Evolutionary conservation across 148 eudicot species (phyloP).

Genomic region (Heliosperma pusillum): DNA sequence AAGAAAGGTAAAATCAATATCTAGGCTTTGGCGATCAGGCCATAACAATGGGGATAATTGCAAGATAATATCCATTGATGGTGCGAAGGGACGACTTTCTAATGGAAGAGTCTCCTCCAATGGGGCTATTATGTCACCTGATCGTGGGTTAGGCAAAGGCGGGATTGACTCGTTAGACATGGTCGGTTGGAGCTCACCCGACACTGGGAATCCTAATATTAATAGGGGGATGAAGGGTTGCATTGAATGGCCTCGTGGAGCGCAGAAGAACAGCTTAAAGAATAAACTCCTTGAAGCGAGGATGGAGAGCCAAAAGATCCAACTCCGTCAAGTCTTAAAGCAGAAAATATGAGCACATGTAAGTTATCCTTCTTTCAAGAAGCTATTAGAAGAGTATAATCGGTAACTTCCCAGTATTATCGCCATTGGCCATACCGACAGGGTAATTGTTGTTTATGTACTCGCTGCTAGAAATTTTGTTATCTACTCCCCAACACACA

Average conservation of each 20-base stretch:
- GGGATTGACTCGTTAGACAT: constrained; percentile 35
- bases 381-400: not conserved
- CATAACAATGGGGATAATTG: constrained; percentile 50
- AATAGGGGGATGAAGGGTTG: constrained; percentile 72
- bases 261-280: constrained; percentile 66
- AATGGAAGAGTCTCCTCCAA: constrained; percentile 44
- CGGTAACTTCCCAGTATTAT: not conserved
- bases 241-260: constrained; percentile 70
- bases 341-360: constrained; percentile 40
- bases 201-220: constrained; percentile 38
- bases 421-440: not conserved
- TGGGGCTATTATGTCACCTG: constrained; percentile 52
- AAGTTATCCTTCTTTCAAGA: constrained; percentile 14
- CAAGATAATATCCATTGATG: constrained; percentile 57
- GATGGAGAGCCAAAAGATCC: constrained; percentile 73
- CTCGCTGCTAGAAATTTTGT: constrained; percentile 27
- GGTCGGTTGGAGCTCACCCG: constrained; percentile 55
- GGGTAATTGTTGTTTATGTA: not conserved
- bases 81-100: constrained; percentile 50
- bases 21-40: constrained; percentile 64
- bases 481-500: constrained; percentile 14
- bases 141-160: constrained; percentile 40
- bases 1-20: constrained; percentile 61
- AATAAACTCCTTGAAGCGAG: constrained; percentile 72
- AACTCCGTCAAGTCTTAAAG: constrained; percentile 70